Conservation (phyloP, 169 alveolate genomes). For the Plasmodium knowlesi region DNA sequence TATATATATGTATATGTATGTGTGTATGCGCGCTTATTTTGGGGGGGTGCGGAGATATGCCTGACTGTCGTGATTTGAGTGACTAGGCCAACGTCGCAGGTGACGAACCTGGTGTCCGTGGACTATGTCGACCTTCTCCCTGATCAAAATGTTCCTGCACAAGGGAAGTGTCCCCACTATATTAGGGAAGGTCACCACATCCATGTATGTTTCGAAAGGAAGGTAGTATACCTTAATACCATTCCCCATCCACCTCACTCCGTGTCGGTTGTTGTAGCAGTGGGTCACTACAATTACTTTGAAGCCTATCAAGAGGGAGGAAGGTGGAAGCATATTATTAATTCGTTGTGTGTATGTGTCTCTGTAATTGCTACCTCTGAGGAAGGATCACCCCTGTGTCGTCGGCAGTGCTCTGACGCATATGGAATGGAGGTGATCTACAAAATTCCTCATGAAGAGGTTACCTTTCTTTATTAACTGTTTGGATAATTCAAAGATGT, state of each 20-base stretch:
- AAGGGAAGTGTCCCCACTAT: conserved; percentile 77
- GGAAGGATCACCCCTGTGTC: neutral
- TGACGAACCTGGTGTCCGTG: conserved; percentile 83
- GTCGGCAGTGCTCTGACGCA: neutral
- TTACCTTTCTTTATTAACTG: conserved; percentile 91
- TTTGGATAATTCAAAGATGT: conserved; percentile 95
- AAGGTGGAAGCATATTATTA: neutral
- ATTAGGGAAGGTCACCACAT: conserved; percentile 84
- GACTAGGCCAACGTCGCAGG: neutral
- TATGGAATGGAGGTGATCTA: neutral
- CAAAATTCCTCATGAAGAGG: neutral
- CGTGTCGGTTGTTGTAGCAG: conserved; percentile 93
- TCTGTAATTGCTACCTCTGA: neutral
- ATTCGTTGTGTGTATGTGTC: too few relatives aligned
- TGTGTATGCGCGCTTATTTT: neutral
- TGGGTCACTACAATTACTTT: conserved; percentile 97
- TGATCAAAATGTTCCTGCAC: conserved; percentile 93
- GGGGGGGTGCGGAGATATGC: neutral
- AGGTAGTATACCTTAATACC: conserved; percentile 98
- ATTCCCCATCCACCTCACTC: conserved; percentile 97
- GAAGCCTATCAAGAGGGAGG: conserved; percentile 87
- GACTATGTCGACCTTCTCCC: conserved; percentile 97
- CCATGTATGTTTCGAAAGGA: conserved; percentile 91
- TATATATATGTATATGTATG: neutral
- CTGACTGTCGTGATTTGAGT: neutral